phyloP scores from a whole-genome alignment of 345 rosid genomes.

The Turnera subulata region DNA sequence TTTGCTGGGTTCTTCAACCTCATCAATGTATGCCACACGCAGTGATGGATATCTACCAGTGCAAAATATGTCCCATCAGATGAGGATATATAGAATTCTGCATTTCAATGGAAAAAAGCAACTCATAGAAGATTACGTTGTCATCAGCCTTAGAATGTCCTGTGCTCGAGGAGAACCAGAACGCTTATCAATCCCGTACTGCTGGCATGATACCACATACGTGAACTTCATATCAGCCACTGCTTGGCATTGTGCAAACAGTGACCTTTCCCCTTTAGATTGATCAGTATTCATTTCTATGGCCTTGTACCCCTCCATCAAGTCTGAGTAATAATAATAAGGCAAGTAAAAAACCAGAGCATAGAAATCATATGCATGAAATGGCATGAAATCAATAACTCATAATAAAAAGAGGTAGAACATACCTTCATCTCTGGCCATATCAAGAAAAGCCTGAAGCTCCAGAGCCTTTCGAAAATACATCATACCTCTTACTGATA shows the following conservation, averaged over 20 bases:
- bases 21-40: constrained; percentile 97
- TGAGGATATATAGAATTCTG: constrained; percentile 10
- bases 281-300: constrained; percentile 64
- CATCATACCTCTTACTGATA: constrained; percentile 99
- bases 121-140: constrained; percentile 40
- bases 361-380: neutral
- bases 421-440: constrained; percentile 94
- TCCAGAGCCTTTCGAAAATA: constrained; percentile 95
- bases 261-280: constrained; percentile 68
- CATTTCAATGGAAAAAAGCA: constrained; percentile 3
- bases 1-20: constrained; percentile 81
- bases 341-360: neutral
- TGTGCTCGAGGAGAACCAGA: constrained; percentile 81
- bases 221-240: constrained; percentile 98
- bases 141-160: constrained; percentile 89
- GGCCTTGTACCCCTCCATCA: constrained; percentile 97
- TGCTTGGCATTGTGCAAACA: constrained; percentile 92
- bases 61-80: constrained; percentile 13
- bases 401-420: no score
- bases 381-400: no score
- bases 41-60: constrained; percentile 88
- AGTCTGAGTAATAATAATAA: constrained; percentile 46
- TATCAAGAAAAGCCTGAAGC: constrained; percentile 98
- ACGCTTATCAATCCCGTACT: constrained; percentile 88
- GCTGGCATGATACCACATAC: constrained; percentile 95